These are phyloP conservation scores for Ogataea angusta DNA, from an alignment of 805 yeast genomes.

Conservation along the genomic window DNA sequence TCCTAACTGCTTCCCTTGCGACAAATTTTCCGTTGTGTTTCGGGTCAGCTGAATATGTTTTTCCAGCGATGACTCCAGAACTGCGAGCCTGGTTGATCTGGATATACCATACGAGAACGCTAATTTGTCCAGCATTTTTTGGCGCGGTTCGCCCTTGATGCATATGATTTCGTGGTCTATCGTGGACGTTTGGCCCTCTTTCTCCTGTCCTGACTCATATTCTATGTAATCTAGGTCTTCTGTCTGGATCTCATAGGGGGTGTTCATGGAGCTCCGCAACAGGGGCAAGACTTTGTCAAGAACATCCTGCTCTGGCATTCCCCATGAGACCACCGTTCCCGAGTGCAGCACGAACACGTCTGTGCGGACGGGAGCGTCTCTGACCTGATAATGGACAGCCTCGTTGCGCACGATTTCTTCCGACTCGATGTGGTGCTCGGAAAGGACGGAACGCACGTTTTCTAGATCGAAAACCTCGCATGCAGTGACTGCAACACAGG, in stretches of 20 bases:
- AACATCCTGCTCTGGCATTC: constrained; percentile 55
- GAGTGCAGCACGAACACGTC: constrained; percentile 69
- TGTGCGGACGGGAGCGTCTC: constrained; percentile 24
- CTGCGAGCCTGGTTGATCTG: constrained; percentile 80
- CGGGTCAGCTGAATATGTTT: constrained; percentile 61
- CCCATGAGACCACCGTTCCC: constrained; percentile 87
- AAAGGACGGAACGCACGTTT: constrained; percentile 39
- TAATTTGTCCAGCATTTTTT: constrained; percentile 67
- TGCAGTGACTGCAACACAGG: constrained; percentile 68
- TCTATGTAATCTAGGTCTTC: constrained; percentile 81
- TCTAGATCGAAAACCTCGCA: constrained; percentile 69
- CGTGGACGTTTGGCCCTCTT: constrained; percentile 30
- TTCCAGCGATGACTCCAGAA: constrained; percentile 72
- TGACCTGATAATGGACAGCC: constrained; percentile 52
- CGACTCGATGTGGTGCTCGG: constrained; percentile 35
- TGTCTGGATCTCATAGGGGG: constrained; percentile 55
- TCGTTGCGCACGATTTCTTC: constrained; percentile 45
- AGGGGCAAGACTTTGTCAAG: constrained; percentile 48
- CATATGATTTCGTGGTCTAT: constrained; percentile 64
- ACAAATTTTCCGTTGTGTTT: constrained; percentile 59
- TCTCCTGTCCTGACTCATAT: constrained; percentile 33
- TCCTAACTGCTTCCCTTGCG: constrained; percentile 55
- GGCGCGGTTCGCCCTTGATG: constrained; percentile 50
- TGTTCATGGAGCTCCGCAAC: constrained; percentile 45
- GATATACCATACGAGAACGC: constrained; percentile 89